Evolutionary conservation across 305 asterid species (phyloP).

Genomic region (Fraxinus dipetala): DNA sequence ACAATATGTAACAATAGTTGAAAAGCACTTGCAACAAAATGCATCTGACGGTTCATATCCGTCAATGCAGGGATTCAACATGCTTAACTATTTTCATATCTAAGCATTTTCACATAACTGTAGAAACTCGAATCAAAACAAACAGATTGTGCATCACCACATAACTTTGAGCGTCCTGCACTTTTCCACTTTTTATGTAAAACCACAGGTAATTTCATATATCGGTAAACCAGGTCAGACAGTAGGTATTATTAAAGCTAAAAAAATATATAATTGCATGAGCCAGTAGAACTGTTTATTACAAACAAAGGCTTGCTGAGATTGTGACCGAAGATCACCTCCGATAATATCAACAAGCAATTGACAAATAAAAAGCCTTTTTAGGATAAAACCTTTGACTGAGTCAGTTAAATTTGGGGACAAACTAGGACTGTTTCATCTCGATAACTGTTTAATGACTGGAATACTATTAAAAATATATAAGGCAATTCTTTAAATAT

Average conservation of each 20-base stretch:
- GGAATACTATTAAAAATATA: neutral
- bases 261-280: neutral
- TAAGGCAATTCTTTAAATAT: neutral
- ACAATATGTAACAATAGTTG: neutral
- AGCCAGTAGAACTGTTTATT: neutral
- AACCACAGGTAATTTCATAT: neutral
- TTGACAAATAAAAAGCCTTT: neutral
- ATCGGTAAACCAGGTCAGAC: neutral
- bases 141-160: no score
- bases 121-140: no score
- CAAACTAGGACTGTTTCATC: neutral
- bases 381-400: neutral
- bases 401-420: neutral
- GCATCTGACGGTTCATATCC: neutral
- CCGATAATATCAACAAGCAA: neutral
- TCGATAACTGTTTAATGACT: neutral
- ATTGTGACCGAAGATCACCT: neutral
- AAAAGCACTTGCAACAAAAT: neutral
- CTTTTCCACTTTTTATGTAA: neutral
- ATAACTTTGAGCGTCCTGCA: neutral
- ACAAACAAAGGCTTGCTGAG: neutral
- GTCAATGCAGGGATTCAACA: neutral
- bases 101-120: no score
- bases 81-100: no score
- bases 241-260: neutral